Conservation (phyloP, 768 basidiomycete species). For the Cystobasidium tubakii region DNA sequence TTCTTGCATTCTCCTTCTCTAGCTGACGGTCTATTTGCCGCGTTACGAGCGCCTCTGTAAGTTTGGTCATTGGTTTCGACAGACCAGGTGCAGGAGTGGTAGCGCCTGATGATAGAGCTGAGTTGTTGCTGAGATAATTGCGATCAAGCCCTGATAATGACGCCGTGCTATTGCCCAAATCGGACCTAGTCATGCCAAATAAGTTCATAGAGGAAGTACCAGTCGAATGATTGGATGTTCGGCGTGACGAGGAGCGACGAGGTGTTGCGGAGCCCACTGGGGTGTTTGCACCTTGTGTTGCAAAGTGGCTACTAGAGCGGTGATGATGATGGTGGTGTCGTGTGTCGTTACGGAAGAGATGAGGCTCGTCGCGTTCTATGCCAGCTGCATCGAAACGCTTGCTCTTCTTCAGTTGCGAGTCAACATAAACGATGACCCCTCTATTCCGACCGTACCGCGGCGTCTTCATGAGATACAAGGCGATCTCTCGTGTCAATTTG, state of each 20-base stretch:
- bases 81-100: constrained; percentile 11
- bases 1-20: constrained; percentile 38
- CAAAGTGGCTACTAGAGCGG: constrained; percentile 41
- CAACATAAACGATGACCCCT: constrained; percentile 63
- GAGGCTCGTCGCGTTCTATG: constrained; percentile 75
- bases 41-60: constrained; percentile 42
- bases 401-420: constrained; percentile 78
- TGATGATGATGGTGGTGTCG: constrained; percentile 22
- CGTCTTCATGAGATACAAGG: constrained; percentile 78
- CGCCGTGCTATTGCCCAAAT: background rate
- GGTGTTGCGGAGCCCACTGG: background rate
- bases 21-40: constrained; percentile 44
- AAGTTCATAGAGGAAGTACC: constrained; percentile 18
- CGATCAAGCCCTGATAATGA: background rate
- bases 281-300: background rate
- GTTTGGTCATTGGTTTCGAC: constrained; percentile 38
- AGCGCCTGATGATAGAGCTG: constrained; percentile 13
- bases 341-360: constrained; percentile 57
- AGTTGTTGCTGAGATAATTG: background rate
- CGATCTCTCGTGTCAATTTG: constrained; percentile 85
- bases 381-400: constrained; percentile 90
- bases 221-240: background rate
- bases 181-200: constrained; percentile 28
- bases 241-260: constrained; percentile 6
- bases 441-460: constrained; percentile 8